phyloP scores from a whole-genome alignment of 768 basidiomycete genomes.

The Favolaschia claudopus region DNA sequence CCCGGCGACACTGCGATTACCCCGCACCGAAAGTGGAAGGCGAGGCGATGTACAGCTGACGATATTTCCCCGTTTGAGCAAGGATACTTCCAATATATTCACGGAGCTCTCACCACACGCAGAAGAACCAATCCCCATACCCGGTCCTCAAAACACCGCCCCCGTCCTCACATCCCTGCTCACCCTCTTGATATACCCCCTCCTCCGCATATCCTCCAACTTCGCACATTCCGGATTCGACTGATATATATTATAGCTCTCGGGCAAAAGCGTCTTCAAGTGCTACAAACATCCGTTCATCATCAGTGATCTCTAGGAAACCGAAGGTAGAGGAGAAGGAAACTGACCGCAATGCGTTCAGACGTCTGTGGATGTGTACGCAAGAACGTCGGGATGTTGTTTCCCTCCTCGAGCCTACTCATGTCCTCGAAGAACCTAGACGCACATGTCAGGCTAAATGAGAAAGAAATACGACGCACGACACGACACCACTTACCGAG shows the following conservation, averaged over 20 bases:
- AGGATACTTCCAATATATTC: too few relatives aligned
- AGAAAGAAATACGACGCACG: neutral
- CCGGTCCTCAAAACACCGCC: too few relatives aligned
- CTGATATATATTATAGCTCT: conserved; percentile 62
- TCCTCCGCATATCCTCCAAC: conserved; percentile 39
- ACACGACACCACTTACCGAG: conserved; percentile 58
- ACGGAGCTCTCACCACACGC: too few relatives aligned
- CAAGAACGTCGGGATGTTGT: conserved; percentile 61
- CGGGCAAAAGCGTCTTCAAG: conserved; percentile 62
- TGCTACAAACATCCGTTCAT: conserved; percentile 39
- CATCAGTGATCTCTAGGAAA: neutral
- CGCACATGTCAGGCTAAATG: conserved; percentile 1
- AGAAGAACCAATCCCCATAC: too few relatives aligned
- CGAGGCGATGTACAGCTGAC: too few relatives aligned
- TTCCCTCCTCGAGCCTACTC: conserved; percentile 57
- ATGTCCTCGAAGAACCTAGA: conserved; percentile 77
- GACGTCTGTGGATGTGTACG: conserved; percentile 82
- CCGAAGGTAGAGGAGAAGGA: neutral
- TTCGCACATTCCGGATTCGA: conserved; percentile 63
- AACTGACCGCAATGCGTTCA: conserved; percentile 73
- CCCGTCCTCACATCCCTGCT: conserved; percentile 12
- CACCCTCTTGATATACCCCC: conserved; percentile 2
- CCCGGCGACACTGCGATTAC: too few relatives aligned
- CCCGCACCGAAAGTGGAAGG: too few relatives aligned
- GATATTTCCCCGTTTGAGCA: too few relatives aligned